Evolutionary conservation across 805 yeast genomes (phyloP).

Genomic region (Hanseniaspora guilliermondii): DNA sequence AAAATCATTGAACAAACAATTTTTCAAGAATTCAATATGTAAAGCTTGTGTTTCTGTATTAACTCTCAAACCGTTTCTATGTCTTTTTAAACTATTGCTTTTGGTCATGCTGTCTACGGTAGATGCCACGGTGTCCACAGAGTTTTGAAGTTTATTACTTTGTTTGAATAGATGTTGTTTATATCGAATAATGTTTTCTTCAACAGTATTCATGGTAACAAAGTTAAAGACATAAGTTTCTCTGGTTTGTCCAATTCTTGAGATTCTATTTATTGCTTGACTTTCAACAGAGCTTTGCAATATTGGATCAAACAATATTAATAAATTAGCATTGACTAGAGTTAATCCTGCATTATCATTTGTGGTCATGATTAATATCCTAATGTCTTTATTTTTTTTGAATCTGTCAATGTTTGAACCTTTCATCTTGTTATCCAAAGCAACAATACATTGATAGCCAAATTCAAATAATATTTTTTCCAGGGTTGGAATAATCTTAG

Average conservation of each 20-base stretch:
- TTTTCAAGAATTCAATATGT: background rate
- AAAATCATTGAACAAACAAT: constrained; percentile 1
- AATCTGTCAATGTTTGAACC: constrained; percentile 35
- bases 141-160: background rate
- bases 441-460: constrained; percentile 21
- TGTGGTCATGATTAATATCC: constrained; percentile 78
- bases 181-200: constrained; percentile 59
- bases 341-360: constrained; percentile 86
- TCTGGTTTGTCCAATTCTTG: constrained; percentile 76
- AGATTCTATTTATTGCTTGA: constrained; percentile 86
- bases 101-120: background rate
- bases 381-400: constrained; percentile 46
- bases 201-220: constrained; percentile 71
- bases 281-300: constrained; percentile 76
- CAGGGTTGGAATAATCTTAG: constrained; percentile 39
- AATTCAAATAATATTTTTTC: constrained; percentile 45
- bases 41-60: background rate
- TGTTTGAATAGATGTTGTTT: constrained; percentile 22
- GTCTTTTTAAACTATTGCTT: background rate
- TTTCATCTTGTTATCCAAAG: constrained; percentile 15
- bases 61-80: background rate
- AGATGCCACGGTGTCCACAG: background rate
- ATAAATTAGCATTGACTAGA: constrained; percentile 82
- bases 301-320: constrained; percentile 83
- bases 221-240: constrained; percentile 89